Conservation (phyloP, 169 alveolate genomes). For the Cryptosporidium sp. region DNA sequence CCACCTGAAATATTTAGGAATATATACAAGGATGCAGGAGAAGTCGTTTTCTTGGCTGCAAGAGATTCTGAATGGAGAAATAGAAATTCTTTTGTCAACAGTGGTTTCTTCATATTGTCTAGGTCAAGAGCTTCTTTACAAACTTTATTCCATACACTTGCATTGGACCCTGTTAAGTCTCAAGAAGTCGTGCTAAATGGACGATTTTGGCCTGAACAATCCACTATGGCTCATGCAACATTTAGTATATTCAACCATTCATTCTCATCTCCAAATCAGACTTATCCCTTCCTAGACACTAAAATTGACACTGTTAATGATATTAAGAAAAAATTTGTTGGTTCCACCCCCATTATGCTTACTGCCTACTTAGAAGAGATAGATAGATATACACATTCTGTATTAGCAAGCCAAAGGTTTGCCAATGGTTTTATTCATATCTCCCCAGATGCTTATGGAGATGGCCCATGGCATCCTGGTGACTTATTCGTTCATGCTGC, state of each 20-base stretch:
- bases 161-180: slow-evolving; percentile 26
- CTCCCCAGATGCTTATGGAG: slow-evolving; percentile 32
- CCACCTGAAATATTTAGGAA: slow-evolving; percentile 21
- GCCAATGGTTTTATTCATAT: slow-evolving; percentile 64
- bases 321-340: not conserved
- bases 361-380: not conserved
- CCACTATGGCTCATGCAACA: slow-evolving; percentile 49
- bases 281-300: not conserved
- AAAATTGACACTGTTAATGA: not conserved
- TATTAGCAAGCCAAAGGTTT: slow-evolving; percentile 35
- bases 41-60: slow-evolving; percentile 5
- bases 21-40: slow-evolving; percentile 27
- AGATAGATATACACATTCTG: not conserved
- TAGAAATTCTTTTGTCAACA: slow-evolving; percentile 53
- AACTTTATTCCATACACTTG: slow-evolving; percentile 39
- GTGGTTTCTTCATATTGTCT: slow-evolving; percentile 46
- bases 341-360: slow-evolving; percentile 1
- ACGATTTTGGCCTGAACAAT: slow-evolving; percentile 68
- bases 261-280: slow-evolving; percentile 20
- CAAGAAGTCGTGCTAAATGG: slow-evolving; percentile 51
- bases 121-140: slow-evolving; percentile 49
- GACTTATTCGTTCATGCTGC: slow-evolving; percentile 73
- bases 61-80: slow-evolving; percentile 66
- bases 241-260: slow-evolving; percentile 21
- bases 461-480: slow-evolving; percentile 75